A percentile compares a stretch with the other conserved stretches of the same genome.
phyloP scores from a whole-genome alignment of 805 yeast species.

The Tetrapisispora iriomotensis region DNA sequence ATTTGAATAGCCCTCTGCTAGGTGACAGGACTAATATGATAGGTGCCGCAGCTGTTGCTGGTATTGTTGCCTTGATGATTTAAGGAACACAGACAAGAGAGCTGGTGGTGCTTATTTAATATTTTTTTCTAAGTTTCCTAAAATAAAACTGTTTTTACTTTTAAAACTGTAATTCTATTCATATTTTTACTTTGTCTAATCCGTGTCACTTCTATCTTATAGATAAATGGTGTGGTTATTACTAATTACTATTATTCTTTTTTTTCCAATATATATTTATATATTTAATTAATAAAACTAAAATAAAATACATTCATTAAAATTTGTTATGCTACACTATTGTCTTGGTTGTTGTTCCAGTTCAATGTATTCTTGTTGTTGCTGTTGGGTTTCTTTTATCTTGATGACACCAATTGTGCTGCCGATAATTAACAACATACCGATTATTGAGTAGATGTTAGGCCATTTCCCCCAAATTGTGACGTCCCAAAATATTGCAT shows the following conservation, averaged over 20 bases:
- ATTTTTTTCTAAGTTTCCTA: too few relatives aligned
- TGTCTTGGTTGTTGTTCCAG: not conserved
- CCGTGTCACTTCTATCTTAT: too few relatives aligned
- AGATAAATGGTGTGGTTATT: too few relatives aligned
- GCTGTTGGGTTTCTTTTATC: not conserved
- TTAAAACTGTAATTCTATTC: too few relatives aligned
- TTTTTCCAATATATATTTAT: too few relatives aligned
- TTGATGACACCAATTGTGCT: slow-evolving; percentile 53
- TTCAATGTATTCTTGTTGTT: not conserved
- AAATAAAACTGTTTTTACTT: too few relatives aligned
- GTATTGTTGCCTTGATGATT: slow-evolving; percentile 22
- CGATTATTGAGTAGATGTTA: slow-evolving; percentile 54
- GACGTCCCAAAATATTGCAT: slow-evolving; percentile 69
- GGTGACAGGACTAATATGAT: slow-evolving; percentile 11
- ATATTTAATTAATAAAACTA: too few relatives aligned
- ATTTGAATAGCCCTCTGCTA: slow-evolving; percentile 6
- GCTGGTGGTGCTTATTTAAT: not conserved
- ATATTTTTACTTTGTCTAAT: too few relatives aligned
- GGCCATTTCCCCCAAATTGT: slow-evolving; percentile 68
- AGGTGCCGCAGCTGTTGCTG: slow-evolving; percentile 24
- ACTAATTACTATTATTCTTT: too few relatives aligned
- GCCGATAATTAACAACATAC: slow-evolving; percentile 56
- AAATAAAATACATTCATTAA: too few relatives aligned
- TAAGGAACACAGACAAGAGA: slow-evolving; percentile 7
- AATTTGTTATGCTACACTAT: too few relatives aligned